Evolutionary conservation across 1,139 yeast species (phyloP), one percentile per base, ranked within the genome.

Genomic region (Schizosaccharomyces versatilis): DNA sequence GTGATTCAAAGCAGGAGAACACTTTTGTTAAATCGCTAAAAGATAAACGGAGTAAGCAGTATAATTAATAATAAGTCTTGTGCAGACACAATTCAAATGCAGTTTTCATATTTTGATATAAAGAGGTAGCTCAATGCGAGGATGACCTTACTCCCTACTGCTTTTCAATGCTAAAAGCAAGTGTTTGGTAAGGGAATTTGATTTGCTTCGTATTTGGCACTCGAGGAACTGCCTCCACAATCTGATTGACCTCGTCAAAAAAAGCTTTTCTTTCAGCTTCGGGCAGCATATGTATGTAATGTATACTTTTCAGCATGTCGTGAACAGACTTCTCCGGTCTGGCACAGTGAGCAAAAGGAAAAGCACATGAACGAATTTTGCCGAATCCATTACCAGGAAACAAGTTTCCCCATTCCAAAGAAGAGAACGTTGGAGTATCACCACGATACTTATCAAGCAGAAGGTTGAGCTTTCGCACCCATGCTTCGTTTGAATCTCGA

Each of bases 401-500:
- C 84, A 79, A 19, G 63, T 61, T 10, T 69, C 73, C 44, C 69
- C 49, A 24, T 44, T 44, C 38, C 49, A 17, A 41, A 5, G 47
- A 71, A 52, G 80, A 71, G 62, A 78, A 79, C 65, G 79, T 84
- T 7, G 84, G 84, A 32, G 79, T 80, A 3, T 65, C 65, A 10
- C 36, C 56, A 56, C 70, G 73, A 54, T 62, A 66, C 2, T 59
- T 47, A 62, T 68, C 67, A 19, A 68, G 65, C 32, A 62, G 61
- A 10, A 63, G 58, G 1, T 70, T 65, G 32, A 68, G 58, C 39
- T 61, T 55, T 3, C 59, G 60, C 10, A 62, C 59, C 51, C 63
- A 60, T 2, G 56, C 54, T 9, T 62, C 64, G 5, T 62, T 60
- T 32, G 63, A 55, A 40, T 71, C 70, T 62, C 79, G 84, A 60